Evolutionary conservation across 345 rosid genomes (phyloP).

Genomic region (Noccaea bulbosa): DNA sequence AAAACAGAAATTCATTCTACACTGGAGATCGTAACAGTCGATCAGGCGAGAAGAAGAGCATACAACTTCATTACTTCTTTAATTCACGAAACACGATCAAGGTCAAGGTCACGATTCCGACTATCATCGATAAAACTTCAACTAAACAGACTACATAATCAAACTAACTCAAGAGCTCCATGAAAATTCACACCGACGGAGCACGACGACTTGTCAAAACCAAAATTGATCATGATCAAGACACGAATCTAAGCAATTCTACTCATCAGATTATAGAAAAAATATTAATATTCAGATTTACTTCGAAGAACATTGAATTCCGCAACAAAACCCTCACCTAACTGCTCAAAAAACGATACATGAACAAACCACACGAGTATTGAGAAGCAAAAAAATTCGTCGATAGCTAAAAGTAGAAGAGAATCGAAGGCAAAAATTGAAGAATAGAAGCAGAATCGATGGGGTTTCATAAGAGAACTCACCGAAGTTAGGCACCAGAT

Average conservation of each 20-base stretch:
- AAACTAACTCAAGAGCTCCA: not conserved
- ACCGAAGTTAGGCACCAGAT: slow-evolving; percentile 34
- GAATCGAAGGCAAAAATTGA: not conserved
- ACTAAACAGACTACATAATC: slow-evolving; percentile 20
- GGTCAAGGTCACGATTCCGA: not conserved
- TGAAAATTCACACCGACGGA: not conserved
- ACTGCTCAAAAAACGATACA: not conserved
- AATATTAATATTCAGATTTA: not conserved
- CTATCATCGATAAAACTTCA: not conserved
- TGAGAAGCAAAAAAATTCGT: not conserved
- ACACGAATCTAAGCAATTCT: not conserved
- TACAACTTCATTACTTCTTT: too few species aligned
- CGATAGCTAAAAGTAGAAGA: not conserved
- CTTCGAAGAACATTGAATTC: not conserved
- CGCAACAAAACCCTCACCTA: slow-evolving; percentile 29
- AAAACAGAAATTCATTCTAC: slow-evolving; percentile 4
- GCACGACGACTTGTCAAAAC: slow-evolving; percentile 4
- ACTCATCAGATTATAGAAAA: not conserved
- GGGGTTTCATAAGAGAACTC: slow-evolving; percentile 19
- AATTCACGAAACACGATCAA: not conserved
- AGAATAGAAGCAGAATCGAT: slow-evolving; percentile 15
- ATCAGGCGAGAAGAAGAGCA: not conserved
- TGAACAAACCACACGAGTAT: not conserved
- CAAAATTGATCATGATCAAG: not conserved
- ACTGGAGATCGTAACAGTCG: not conserved